Percentiles rank a stretch among this genome's conserved stretches.
Conservation (phyloP, 345 rosid species). For the Pseudoturritis turrita region DNA sequence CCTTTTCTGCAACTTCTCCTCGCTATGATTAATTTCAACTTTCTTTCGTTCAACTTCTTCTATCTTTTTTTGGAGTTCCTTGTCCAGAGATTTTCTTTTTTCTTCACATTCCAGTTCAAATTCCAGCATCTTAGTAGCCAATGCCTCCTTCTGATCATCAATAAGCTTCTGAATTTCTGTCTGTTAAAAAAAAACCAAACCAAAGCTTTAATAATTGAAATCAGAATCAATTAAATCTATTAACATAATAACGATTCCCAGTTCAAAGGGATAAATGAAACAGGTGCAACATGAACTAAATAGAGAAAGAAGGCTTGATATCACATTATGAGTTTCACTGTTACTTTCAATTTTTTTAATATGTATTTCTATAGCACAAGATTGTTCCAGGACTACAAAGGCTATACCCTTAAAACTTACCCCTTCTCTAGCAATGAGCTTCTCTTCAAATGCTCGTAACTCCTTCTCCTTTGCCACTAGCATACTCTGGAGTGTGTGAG, state of each 20-base stretch:
- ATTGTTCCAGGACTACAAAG: neutral
- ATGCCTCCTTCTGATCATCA: conserved; percentile 51
- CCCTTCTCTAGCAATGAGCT: conserved; percentile 68
- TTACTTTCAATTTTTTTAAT: neutral
- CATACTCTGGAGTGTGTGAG: conserved; percentile 37
- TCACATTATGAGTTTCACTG: neutral
- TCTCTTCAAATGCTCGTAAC: conserved; percentile 53
- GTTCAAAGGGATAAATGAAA: neutral
- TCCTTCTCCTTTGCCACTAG: conserved; percentile 50
- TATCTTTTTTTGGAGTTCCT: conserved; percentile 51
- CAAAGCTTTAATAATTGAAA: neutral
- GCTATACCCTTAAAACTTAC: conserved; percentile 40
- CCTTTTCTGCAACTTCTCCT: conserved; percentile 60
- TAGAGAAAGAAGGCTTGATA: neutral
- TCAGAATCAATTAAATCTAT: neutral
- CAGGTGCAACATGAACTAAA: neutral
- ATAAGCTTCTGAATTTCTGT: conserved; percentile 61
- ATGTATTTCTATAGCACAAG: neutral
- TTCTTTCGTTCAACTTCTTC: conserved; percentile 45
- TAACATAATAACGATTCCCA: neutral
- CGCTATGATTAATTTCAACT: conserved; percentile 53
- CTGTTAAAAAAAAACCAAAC: conserved; percentile 33
- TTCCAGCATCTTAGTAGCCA: conserved; percentile 51
- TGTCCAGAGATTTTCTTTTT: conserved; percentile 54
- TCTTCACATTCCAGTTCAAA: conserved; percentile 60